Base-by-base conservation (phyloP, 768 basidiomycete species). In the Multifurca ochricompacta region DNA sequence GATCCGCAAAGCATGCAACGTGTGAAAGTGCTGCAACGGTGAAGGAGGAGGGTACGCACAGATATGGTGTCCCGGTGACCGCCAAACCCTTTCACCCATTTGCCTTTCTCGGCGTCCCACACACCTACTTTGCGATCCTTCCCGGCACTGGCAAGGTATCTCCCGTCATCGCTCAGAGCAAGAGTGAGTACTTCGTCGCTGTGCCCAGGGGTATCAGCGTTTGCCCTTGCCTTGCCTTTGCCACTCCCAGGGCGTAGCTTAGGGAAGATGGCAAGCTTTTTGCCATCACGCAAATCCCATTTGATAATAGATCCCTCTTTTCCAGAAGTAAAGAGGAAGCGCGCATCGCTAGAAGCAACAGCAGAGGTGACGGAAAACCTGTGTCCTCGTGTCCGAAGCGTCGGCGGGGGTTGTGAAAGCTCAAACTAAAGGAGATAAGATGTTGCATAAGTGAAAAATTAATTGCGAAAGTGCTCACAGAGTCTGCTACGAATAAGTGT, bases 241-340 rank as follows among this genome's bases (percentile, higher is more conserved):
- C 62, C 64, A 62, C 73, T 62, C 37, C 61, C 65, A 32, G 73
- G 67, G 19, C 79, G 77, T 9, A 73, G 61, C 68, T 91, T 91
- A 65, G 80, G 74, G 63, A 85, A 79, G 1, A 77, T 78, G 9
- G 72, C 68, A 1, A 78, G 60, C 60, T 78, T 80, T 66, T 78
- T 76, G 8, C 88, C 88, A 0, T 78, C 79, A 9, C 65, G 67
- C 25, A 94, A 72, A 64, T 89, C 80, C 87, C 89, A 92, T 67
- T 91, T 89, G 51, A 85, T 77, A 65, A 99, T 90, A 11, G 78
- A 74, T 1, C 95, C 96, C 63, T 95, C 91, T 66, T 99, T 99
- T 8, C 87, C 87, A 0, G 92, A 73, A 0, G 91, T 91, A 67
- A 85, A 97, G n/a, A 98, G 77, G 64, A 78, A 80, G 50, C 74